Evolutionary conservation across 345 rosid species (phyloP), one percentile per base, ranked within the genome.

Genomic region (Ricinus communis): DNA sequence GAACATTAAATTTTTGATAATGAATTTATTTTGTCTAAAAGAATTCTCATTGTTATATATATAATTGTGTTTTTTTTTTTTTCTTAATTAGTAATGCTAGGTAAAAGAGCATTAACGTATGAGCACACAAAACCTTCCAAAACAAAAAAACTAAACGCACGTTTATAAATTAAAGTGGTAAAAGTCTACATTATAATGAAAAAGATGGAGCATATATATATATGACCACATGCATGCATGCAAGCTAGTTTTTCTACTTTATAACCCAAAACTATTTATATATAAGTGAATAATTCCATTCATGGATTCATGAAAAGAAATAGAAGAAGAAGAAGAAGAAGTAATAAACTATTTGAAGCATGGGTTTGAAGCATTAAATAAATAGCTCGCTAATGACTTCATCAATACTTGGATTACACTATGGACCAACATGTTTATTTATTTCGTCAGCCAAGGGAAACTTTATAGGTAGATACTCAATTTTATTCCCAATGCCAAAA

Each of bases 361-460:
- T 60, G 64, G 52, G 54, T 0, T 60, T 67, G 27, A 36, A 45
- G 47, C 21, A 22, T 51, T 31, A 64, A 51, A 68, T n/a, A 6
- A 50, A 62, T 61, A 22, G 58, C 8, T 65, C 46, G 68, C 43
- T 46, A 46, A 59, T 83, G 80, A 75, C 76, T 63, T 83, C 82
- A 75, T 45, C 73, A 27, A 31, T 31, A 41, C 76, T 70, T 73
- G 53, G 76, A 61, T 64, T 36, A n/a, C 47, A 38, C 60, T 36
- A 12, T 2, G 18, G 36, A 68, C 22, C 33, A 15, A 52, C 13
- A 22, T 8, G 0, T 57, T 7, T 30, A 13, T 7, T n/a, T n/a
- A n/a, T n/a, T n/a, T n/a, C n/a, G n/a, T n/a, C n/a, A n/a, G n/a
- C n/a, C 38, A 33, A 6, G 2, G 38, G 38, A 33, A 33, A 33